These are phyloP conservation scores for Amyloporia xantha DNA, from an alignment of 768 basidiomycete genomes.

Conservation along the genomic window DNA sequence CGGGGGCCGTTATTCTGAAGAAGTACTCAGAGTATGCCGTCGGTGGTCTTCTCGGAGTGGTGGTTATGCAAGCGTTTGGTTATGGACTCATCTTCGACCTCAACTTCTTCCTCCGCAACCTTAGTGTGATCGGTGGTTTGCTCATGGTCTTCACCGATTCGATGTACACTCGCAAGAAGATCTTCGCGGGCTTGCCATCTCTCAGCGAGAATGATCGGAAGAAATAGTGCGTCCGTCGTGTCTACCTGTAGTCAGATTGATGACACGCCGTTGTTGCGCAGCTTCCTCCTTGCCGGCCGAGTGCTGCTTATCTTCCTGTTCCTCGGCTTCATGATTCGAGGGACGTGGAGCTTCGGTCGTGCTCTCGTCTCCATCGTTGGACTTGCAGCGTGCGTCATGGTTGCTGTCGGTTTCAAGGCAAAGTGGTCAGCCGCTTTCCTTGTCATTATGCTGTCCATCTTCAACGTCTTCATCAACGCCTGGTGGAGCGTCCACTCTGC, in stretches of 20 bases:
- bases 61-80: slow-evolving; percentile 93
- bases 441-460: slow-evolving; percentile 82
- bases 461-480: slow-evolving; percentile 98
- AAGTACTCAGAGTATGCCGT: slow-evolving; percentile 86
- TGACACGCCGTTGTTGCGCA: slow-evolving; percentile 25
- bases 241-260: background rate
- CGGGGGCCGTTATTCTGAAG: slow-evolving; percentile 81
- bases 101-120: slow-evolving; percentile 99
- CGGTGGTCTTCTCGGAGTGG: slow-evolving; percentile 83
- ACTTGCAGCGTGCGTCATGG: slow-evolving; percentile 89
- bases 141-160: slow-evolving; percentile 99
- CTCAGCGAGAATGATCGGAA: slow-evolving; percentile 94
- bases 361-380: slow-evolving; percentile 87
- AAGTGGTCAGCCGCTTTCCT: slow-evolving; percentile 98
- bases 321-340: slow-evolving; percentile 94
- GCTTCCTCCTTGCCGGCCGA: slow-evolving; percentile 95
- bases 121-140: slow-evolving; percentile 94
- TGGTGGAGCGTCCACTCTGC: slow-evolving; percentile 93
- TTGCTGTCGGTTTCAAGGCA: slow-evolving; percentile 98
- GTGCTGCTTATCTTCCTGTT: slow-evolving; percentile 98
- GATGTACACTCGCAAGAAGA: slow-evolving; percentile 77
- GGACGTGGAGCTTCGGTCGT: slow-evolving; percentile 82
- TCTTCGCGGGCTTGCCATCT: slow-evolving; percentile 86
- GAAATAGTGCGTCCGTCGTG: slow-evolving; percentile 82
- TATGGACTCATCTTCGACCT: slow-evolving; percentile 99